These are phyloP conservation scores for Rhypophila decipiens DNA, from an alignment of 495 filamentous ascomycete species.

Conservation along the genomic window DNA sequence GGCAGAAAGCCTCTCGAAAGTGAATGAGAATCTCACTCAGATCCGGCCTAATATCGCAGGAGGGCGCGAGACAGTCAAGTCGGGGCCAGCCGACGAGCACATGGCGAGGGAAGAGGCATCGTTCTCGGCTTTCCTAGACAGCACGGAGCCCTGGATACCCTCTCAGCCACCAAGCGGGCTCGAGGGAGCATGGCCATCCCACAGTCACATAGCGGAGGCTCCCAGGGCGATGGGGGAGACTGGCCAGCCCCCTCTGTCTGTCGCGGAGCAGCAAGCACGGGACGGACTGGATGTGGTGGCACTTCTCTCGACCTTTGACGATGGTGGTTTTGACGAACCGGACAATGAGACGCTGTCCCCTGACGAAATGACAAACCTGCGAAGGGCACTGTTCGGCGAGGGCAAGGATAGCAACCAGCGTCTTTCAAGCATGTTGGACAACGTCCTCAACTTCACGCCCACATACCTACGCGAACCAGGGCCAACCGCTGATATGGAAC, in stretches of 20 bases:
- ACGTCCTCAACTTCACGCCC: slow-evolving; percentile 38
- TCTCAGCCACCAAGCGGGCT: slow-evolving; percentile 16
- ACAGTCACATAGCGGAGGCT: neutral
- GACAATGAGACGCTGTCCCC: slow-evolving; percentile 11
- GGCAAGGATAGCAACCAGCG: neutral
- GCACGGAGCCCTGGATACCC: slow-evolving; percentile 17
- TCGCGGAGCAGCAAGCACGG: slow-evolving; percentile 27
- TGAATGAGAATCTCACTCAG: slow-evolving; percentile 20
- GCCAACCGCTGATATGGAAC: slow-evolving; percentile 2
- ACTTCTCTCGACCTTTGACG: slow-evolving; percentile 24
- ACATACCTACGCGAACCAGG: slow-evolving; percentile 15
- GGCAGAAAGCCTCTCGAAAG: slow-evolving; percentile 6
- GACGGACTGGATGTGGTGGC: slow-evolving; percentile 42
- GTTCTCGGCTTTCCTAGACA: slow-evolving; percentile 41
- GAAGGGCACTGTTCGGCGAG: slow-evolving; percentile 28
- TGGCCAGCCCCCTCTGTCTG: slow-evolving; percentile 6
- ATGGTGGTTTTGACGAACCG: slow-evolving; percentile 15
- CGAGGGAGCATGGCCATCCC: slow-evolving; percentile 13
- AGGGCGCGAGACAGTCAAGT: slow-evolving; percentile 12
- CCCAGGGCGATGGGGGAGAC: neutral
- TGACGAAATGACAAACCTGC: slow-evolving; percentile 20
- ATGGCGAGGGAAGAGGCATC: slow-evolving; percentile 29
- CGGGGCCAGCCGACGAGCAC: slow-evolving; percentile 27
- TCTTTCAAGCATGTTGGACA: slow-evolving; percentile 17
- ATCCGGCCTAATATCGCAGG: slow-evolving; percentile 55